phyloP scores from a whole-genome alignment of 371 early-diverging fungal genomes.

The Massospora cicadina region DNA sequence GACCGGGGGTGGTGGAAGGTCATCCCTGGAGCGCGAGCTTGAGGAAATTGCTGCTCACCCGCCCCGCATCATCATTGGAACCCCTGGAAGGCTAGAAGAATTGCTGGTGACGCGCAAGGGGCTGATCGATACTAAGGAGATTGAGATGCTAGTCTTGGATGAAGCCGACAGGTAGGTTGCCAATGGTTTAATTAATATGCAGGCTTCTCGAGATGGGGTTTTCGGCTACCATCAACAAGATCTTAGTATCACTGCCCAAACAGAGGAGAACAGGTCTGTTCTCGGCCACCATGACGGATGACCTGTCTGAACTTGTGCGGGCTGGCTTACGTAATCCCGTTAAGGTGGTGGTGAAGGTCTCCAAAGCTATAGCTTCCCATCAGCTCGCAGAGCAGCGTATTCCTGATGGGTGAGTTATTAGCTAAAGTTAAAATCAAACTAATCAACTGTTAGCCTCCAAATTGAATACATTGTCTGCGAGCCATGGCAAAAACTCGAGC shows the following conservation, averaged over 20 bases:
- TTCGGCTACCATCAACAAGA: conserved; percentile 50
- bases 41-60: conserved; percentile 29
- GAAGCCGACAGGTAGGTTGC: conserved; percentile 66
- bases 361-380: conserved; percentile 22
- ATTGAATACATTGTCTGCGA: conserved; percentile 47
- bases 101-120: conserved; percentile 27
- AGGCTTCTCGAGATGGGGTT: conserved; percentile 88
- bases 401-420: conserved; percentile 31
- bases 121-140: conserved; percentile 46
- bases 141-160: conserved; percentile 83
- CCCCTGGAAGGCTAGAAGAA: conserved; percentile 93
- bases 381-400: conserved; percentile 28
- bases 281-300: conserved; percentile 96
- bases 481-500: conserved; percentile 59
- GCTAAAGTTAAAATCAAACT: neutral
- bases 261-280: conserved; percentile 94
- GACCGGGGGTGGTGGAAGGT: conserved; percentile 51
- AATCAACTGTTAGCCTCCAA: neutral
- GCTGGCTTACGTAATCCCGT: conserved; percentile 89
- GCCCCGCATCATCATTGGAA: conserved; percentile 82
- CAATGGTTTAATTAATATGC: conserved; percentile 15
- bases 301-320: conserved; percentile 59
- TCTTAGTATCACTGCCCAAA: conserved; percentile 67
- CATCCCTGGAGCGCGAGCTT: conserved; percentile 42
- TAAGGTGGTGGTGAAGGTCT: conserved; percentile 67